These are phyloP conservation scores for Stereum hirsutum DNA, from an alignment of 1,284 basidiomycete species.

Conservation along the genomic window DNA sequence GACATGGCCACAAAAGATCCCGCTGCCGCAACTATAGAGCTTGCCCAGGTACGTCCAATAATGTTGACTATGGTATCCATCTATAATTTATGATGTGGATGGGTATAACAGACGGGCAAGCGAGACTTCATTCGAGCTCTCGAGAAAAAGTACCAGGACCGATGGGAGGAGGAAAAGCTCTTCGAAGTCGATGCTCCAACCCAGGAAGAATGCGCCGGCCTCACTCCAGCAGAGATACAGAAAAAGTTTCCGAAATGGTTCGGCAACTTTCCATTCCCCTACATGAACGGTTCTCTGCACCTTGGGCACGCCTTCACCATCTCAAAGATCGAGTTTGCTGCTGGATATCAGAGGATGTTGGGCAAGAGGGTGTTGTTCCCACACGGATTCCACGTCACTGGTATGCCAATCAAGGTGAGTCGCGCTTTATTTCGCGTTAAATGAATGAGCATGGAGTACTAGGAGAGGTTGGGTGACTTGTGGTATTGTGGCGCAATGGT, in stretches of 20 bases:
- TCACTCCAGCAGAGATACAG: constrained; percentile 54
- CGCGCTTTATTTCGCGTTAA: no score
- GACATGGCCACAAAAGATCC: background rate
- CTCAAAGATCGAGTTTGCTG: constrained; percentile 96
- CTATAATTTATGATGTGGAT: background rate
- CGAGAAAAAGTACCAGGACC: constrained; percentile 78
- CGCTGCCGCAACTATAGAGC: constrained; percentile 23
- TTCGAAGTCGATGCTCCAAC: constrained; percentile 86
- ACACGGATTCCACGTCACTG: constrained; percentile 93
- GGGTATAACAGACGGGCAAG: constrained; percentile 69
- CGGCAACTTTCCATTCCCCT: constrained; percentile 91
- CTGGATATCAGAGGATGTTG: constrained; percentile 93
- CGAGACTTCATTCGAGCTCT: constrained; percentile 80
- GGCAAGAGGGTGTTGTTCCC: constrained; percentile 95
- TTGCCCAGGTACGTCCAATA: constrained; percentile 19
- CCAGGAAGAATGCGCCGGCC: constrained; percentile 50
- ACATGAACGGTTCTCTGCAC: constrained; percentile 99
- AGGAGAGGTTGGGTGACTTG: background rate
- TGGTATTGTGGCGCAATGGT: background rate
- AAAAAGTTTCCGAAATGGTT: constrained; percentile 93
- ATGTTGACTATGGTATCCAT: background rate
- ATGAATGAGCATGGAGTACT: background rate
- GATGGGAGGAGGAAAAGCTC: constrained; percentile 64
- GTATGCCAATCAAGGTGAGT: constrained; percentile 96
- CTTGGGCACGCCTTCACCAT: constrained; percentile 98